Evolutionary conservation across 768 basidiomycete genomes (phyloP).

Genomic region (Russula griseocarnosa): DNA sequence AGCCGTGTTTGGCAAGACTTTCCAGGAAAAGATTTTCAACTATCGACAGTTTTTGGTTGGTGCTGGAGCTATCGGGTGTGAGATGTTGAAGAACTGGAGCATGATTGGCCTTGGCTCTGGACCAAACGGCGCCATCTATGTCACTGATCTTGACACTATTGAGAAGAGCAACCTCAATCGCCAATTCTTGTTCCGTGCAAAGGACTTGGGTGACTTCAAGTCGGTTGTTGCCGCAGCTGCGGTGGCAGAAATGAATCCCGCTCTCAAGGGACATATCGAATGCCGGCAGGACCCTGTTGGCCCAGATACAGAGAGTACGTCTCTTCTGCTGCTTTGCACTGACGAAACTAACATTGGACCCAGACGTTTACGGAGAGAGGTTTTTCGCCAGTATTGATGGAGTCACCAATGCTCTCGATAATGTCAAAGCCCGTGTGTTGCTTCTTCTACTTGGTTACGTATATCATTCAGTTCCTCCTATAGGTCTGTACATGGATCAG

Average conservation of each 20-base stretch:
- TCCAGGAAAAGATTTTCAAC: constrained; percentile 88
- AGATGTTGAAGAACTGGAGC: constrained; percentile 99
- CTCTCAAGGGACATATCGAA: constrained; percentile 77
- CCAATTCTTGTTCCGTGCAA: constrained; percentile 95
- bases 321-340: not conserved
- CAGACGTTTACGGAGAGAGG: constrained; percentile 81
- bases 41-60: constrained; percentile 96
- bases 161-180: constrained; percentile 99
- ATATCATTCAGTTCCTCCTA: constrained; percentile 11
- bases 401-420: constrained; percentile 97
- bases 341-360: constrained; percentile 22
- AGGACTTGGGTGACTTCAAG: constrained; percentile 97
- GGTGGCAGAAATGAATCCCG: constrained; percentile 94
- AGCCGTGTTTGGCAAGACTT: constrained; percentile 88
- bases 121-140: constrained; percentile 74
- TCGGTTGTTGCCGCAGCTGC: constrained; percentile 89
- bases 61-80: constrained; percentile 98
- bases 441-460: not conserved
- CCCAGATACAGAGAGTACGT: constrained; percentile 84
- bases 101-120: constrained; percentile 94
- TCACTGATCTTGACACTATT: constrained; percentile 97
- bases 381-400: constrained; percentile 89
- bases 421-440: constrained; percentile 85
- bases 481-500: constrained; percentile 97
- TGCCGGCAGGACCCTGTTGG: constrained; percentile 94